Percentiles rank a stretch among this genome's conserved stretches.
phyloP scores from a whole-genome alignment of 306 rosid genomes.

The Cucurbita maxima region DNA sequence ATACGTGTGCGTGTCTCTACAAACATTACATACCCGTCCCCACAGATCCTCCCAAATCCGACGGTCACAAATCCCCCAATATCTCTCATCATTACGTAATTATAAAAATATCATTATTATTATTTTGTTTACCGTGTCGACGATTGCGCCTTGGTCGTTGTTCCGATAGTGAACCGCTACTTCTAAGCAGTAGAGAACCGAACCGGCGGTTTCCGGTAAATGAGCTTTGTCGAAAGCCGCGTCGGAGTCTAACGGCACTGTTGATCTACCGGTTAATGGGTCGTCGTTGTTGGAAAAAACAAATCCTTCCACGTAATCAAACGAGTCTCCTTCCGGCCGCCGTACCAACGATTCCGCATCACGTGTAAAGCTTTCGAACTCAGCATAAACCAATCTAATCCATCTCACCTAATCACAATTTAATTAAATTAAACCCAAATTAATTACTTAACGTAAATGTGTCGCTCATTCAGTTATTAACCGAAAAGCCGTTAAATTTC shows the following conservation, averaged over 20 bases:
- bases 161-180: constrained; percentile 51
- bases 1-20: background rate
- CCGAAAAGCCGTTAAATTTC: background rate
- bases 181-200: constrained; percentile 82
- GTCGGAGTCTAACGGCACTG: constrained; percentile 38
- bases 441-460: constrained; percentile 13
- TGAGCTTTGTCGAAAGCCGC: constrained; percentile 32
- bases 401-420: constrained; percentile 57
- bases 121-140: constrained; percentile 41
- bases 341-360: constrained; percentile 78
- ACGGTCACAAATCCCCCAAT: background rate
- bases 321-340: constrained; percentile 42
- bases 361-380: constrained; percentile 46
- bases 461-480: background rate
- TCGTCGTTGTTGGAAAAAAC: constrained; percentile 60
- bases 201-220: constrained; percentile 34
- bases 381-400: constrained; percentile 73
- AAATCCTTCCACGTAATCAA: constrained; percentile 93
- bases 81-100: too few relatives aligned
- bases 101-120: background rate
- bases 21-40: background rate
- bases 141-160: constrained; percentile 25
- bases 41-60: background rate
- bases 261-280: constrained; percentile 57
- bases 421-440: background rate